Base-by-base conservation (phyloP, 495 filamentous ascomycete species). In the Xylaria intraflava region DNA sequence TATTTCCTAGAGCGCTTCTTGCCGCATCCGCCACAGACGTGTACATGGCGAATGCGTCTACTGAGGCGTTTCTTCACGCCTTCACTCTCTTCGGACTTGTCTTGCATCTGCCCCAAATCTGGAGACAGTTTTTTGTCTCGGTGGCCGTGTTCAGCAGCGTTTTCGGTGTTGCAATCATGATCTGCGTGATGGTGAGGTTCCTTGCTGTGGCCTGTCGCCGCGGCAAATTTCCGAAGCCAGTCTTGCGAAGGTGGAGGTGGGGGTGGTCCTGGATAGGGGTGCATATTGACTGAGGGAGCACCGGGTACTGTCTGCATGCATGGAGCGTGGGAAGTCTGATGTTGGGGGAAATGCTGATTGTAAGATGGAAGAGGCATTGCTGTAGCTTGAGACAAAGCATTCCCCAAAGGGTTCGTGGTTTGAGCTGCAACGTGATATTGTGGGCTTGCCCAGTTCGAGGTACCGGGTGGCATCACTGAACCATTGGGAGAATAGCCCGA, bases 11-110 rank as follows among this genome's bases (percentile, higher is more conserved):
- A 58, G 16, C 59, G 43, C 42, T 46, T 52, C 39, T 57, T 53
- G 22, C 64, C 64, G 35, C 64, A 66, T 12, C 46, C 57, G 17
- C 46, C 42, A 38, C 64, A 66, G n/a, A 55, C 26, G 51, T 62
- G 58, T 22, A 41, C 29, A 47, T 64, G 59, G 3, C 45, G 57
- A 19, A 58, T 56, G 29, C 46, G 53, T 22, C 56, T 60, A n/a
- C 56, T 46, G 16, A 60, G 26, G 11, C 38, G 29, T 26, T 42
- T 10, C 6, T 36, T 45, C 23, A 53, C 31, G 24, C 14, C 42
- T n/a, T 46, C 39, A 27, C 26, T 33, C 1, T 49, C 2, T 39
- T 33, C 24, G 6, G 31, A 19, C 46, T n/a, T 20, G 7, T 11
- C 51, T 42, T 30, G 24, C 29, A 14, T 17, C 40, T 29, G 24